Evolutionary conservation across 2,329 filamentous ascomycete species (phyloP).

Genomic region (Penicillium sp.): DNA sequence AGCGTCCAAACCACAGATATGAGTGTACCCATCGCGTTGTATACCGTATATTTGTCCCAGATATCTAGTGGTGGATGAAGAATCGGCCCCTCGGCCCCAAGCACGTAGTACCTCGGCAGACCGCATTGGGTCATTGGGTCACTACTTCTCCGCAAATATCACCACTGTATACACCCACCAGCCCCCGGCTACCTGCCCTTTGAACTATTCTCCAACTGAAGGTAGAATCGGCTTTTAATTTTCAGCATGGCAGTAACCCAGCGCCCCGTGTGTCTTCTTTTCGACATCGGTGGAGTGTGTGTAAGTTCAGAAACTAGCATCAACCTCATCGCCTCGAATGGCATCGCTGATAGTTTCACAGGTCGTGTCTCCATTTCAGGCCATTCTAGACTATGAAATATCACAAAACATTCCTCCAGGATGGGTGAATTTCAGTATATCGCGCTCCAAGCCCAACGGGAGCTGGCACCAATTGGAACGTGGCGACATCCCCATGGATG

Average conservation of each 20-base stretch:
- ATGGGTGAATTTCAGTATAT: slow-evolving; percentile 91
- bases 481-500: slow-evolving; percentile 75
- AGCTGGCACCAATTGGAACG: slow-evolving; percentile 88
- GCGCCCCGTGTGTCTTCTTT: slow-evolving; percentile 74
- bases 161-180: background rate
- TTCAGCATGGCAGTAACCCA: slow-evolving; percentile 42
- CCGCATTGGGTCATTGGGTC: background rate
- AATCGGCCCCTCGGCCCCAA: slow-evolving; percentile 15
- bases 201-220: background rate
- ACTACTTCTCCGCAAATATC: slow-evolving; percentile 10
- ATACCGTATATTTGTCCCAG: background rate
- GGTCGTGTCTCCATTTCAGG: slow-evolving; percentile 90
- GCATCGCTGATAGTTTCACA: slow-evolving; percentile 38
- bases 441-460: slow-evolving; percentile 72
- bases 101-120: slow-evolving; percentile 28
- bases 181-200: background rate
- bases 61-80: background rate
- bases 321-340: background rate
- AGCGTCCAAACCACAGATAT: background rate
- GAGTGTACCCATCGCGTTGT: background rate
- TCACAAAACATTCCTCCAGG: slow-evolving; percentile 74
- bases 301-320: slow-evolving; percentile 56
- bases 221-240: background rate
- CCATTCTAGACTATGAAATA: slow-evolving; percentile 87
- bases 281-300: slow-evolving; percentile 96